phyloP scores from a whole-genome alignment of 305 asterid species.

The Ajuga reptans region DNA sequence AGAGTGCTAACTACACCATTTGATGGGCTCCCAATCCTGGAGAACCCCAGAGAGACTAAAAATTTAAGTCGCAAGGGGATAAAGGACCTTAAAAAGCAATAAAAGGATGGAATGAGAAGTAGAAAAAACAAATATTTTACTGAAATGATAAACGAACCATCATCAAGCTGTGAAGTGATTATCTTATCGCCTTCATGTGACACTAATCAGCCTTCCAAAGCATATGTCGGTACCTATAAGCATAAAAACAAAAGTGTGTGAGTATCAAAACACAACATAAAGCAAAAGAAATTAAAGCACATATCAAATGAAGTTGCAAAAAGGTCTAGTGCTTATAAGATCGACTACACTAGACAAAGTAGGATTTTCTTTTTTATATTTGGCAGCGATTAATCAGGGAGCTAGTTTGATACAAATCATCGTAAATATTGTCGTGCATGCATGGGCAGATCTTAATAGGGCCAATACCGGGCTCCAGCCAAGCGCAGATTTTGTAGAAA shows the following conservation, averaged over 20 bases:
- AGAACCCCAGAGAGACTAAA: not conserved
- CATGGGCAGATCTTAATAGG: no score
- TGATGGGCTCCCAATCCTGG: no score
- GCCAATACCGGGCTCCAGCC: no score
- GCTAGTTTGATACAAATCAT: not conserved
- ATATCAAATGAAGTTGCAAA: not conserved
- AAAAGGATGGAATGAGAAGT: not conserved
- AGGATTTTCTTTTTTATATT: not conserved
- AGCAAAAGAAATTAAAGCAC: not conserved
- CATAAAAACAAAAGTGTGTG: not conserved
- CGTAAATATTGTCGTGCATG: not conserved
- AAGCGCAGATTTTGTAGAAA: not conserved
- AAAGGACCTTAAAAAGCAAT: not conserved
- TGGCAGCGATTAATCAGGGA: not conserved
- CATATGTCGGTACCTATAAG: constrained; percentile 49
- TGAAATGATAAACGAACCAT: constrained; percentile 18
- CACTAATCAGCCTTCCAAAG: constrained; percentile 41
- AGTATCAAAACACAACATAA: not conserved
- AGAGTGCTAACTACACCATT: no score
- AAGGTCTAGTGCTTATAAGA: not conserved
- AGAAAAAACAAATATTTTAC: not conserved
- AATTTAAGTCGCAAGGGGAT: not conserved
- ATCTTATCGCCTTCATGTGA: constrained; percentile 18
- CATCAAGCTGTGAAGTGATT: constrained; percentile 22
- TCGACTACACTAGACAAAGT: not conserved